Percentiles rank a stretch among this genome's conserved stretches.
Evolutionary conservation across 2,329 filamentous ascomycete genomes (phyloP).

Genomic region (Aurifilum marmelostoma): DNA sequence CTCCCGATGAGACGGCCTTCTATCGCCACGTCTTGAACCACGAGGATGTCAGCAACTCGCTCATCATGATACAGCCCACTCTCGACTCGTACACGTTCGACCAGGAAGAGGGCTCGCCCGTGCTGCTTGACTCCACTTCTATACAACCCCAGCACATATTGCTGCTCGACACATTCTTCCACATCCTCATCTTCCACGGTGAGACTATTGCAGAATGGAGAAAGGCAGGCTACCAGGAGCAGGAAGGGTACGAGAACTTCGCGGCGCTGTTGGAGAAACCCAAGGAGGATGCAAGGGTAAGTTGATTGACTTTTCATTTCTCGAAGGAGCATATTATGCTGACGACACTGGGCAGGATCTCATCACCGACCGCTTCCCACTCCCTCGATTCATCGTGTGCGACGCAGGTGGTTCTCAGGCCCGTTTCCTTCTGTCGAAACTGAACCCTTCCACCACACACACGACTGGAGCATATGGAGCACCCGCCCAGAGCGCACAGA

Average conservation of each 20-base stretch:
- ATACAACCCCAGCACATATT: constrained; percentile 94
- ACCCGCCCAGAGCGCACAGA: constrained; percentile 86
- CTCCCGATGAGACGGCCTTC: constrained; percentile 98
- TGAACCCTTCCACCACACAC: constrained; percentile 97
- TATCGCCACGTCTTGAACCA: constrained; percentile 96
- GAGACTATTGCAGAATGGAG: constrained; percentile 98
- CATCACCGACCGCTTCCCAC: constrained; percentile 95
- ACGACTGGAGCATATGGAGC: constrained; percentile 91
- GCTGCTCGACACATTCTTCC: constrained; percentile 97
- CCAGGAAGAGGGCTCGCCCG: constrained; percentile 87
- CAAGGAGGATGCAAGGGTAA: constrained; percentile 92
- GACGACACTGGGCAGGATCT: constrained; percentile 69
- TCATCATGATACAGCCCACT: constrained; percentile 99
- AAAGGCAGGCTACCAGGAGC: constrained; percentile 96
- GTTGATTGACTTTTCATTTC: constrained; percentile 40
- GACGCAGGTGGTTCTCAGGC: constrained; percentile 98
- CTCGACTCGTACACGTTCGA: constrained; percentile 97
- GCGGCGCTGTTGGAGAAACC: constrained; percentile 83
- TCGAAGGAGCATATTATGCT: constrained; percentile 22
- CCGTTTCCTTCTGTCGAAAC: constrained; percentile 93
- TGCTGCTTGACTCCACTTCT: constrained; percentile 93
- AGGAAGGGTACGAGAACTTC: constrained; percentile 98
- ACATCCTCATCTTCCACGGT: constrained; percentile 98
- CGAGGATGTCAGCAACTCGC: constrained; percentile 93
- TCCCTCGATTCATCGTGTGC: constrained; percentile 97